Evolutionary conservation across 2,329 filamentous ascomycete species (phyloP).

Genomic region (Ramichloridium luteum): DNA sequence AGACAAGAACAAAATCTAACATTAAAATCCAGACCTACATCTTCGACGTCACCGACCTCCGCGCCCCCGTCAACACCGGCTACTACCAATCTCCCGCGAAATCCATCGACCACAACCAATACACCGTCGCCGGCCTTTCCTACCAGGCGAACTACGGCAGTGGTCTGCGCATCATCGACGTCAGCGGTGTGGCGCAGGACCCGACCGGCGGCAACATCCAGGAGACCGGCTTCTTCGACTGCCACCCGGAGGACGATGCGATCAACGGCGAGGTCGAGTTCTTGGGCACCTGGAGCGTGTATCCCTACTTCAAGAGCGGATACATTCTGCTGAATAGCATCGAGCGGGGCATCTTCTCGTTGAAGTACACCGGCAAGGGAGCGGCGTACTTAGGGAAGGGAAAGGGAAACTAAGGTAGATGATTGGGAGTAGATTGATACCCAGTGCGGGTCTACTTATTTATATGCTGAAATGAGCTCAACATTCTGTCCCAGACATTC

Average conservation of each 20-base stretch:
- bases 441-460: too few relatives aligned
- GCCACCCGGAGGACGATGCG: constrained; percentile 39
- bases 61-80: constrained; percentile 30
- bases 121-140: constrained; percentile 26
- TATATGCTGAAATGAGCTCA: too few relatives aligned
- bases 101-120: constrained; percentile 34
- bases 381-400: constrained; percentile 3
- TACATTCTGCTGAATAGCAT: constrained; percentile 42
- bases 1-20: not conserved
- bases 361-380: constrained; percentile 26
- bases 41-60: constrained; percentile 37
- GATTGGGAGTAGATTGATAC: too few relatives aligned
- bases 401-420: too few relatives aligned
- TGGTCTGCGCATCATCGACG: constrained; percentile 26
- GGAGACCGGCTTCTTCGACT: constrained; percentile 40
- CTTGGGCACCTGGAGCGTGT: constrained; percentile 37
- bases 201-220: constrained; percentile 36
- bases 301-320: constrained; percentile 38
- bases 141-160: constrained; percentile 30
- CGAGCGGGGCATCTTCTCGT: constrained; percentile 38
- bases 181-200: constrained; percentile 28
- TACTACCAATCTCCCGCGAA: constrained; percentile 26
- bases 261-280: constrained; percentile 28
- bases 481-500: too few relatives aligned
- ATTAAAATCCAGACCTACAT: constrained; percentile 33